phyloP scores from a whole-genome alignment of 148 eudicot genomes.

The Bassia scoparia region DNA sequence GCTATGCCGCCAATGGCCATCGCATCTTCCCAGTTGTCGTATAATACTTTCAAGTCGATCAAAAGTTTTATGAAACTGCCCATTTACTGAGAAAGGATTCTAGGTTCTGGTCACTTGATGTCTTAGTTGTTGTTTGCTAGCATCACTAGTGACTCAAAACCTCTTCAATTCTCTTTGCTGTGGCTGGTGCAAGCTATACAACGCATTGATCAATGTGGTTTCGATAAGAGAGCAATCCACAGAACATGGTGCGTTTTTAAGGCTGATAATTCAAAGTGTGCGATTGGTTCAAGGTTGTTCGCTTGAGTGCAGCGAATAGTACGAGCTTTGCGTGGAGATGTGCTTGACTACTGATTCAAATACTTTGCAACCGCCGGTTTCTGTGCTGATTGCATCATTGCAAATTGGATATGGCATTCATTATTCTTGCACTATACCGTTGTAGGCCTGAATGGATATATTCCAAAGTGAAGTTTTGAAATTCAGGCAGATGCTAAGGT shows the following conservation, averaged over 20 bases:
- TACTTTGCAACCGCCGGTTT: slow-evolving; percentile 43
- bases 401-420: slow-evolving; percentile 72
- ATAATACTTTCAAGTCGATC: slow-evolving; percentile 30
- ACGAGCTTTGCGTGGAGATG: slow-evolving; percentile 69
- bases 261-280: slow-evolving; percentile 62
- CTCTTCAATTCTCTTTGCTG: slow-evolving; percentile 23
- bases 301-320: slow-evolving; percentile 66
- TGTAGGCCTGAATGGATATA: slow-evolving; percentile 51
- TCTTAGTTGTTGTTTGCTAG: slow-evolving; percentile 27
- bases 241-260: slow-evolving; percentile 73
- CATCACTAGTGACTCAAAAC: slow-evolving; percentile 22
- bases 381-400: slow-evolving; percentile 60
- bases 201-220: slow-evolving; percentile 51
- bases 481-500: slow-evolving; percentile 83
- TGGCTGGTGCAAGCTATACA: slow-evolving; percentile 31
- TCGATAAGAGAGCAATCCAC: slow-evolving; percentile 43
- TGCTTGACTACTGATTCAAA: slow-evolving; percentile 64
- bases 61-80: slow-evolving; percentile 26
- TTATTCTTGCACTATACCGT: slow-evolving; percentile 68
- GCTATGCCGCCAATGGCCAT: slow-evolving; percentile 27
- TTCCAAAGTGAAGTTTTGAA: slow-evolving; percentile 61
- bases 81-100: slow-evolving; percentile 28
- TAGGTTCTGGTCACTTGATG: slow-evolving; percentile 27
- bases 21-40: slow-evolving; percentile 25
- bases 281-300: slow-evolving; percentile 70